Base-by-base conservation (phyloP, 2,329 filamentous ascomycete species). In the Lecanosticta acicola region DNA sequence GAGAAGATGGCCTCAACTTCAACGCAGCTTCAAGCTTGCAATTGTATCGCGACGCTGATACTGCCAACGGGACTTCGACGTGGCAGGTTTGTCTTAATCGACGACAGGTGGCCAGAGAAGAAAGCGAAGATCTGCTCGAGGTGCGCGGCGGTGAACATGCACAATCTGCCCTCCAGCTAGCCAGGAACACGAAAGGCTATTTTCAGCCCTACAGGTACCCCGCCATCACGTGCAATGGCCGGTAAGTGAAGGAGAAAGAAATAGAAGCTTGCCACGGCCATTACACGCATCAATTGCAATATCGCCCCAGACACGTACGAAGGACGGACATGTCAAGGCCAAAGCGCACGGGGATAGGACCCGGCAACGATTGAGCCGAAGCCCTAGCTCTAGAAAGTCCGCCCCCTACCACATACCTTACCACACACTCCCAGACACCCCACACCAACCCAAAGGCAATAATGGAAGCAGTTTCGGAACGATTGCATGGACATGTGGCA, bases 301-400 rank as follows among this genome's bases (percentile, higher is more conserved):
- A 44, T 38, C 41, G 41, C 41, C 41, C 34, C 5, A 18, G 21
- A 4, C 11, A 26, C 41, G 41, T 39, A 38, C 41, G 41, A 39
- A 11, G n/a, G 17, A n/a, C 40, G 40, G 40, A 43, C 2, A 43
- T 35, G 33, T 11, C 24, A 32, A 17, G 19, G 19, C 5, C 11
- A n/a, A 8, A 43, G 18, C 16, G n/a, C 10, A n/a, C 41, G 11
- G 24, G 14, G 29, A 11, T 11, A 29, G 24, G 24, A 7, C 5
- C 24, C 24, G 24, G 24, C 24, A 29, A 29, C 20, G 20, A 29
- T 34, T 24, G 33, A 21, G 26, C 39, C 39, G 39, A 41, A 34
- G 26, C 39, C 39, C 32, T 41, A 33, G 32, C 32, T 39, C 39
- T 26, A 41, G 20, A 29, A n/a, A n/a, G n/a, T n/a, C 20, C 21